Conservation (phyloP, 148 eudicot genomes). For the Camellia lanceoleosa region DNA sequence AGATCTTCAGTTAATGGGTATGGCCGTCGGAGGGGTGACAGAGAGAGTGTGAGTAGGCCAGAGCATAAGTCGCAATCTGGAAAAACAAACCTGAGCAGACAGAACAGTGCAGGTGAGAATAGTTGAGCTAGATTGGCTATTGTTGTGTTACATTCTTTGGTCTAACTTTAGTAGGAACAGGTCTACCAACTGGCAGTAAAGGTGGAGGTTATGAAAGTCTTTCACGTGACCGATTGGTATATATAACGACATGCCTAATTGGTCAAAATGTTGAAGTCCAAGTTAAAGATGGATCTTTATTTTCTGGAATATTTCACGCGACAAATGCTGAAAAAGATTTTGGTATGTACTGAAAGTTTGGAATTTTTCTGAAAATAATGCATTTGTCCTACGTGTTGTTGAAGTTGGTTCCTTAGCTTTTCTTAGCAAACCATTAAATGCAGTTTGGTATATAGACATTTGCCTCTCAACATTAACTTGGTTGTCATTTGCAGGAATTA, state of each 20-base stretch:
- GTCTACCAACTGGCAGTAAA: slow-evolving; percentile 33
- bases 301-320: slow-evolving; percentile 80
- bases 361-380: not conserved
- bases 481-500: slow-evolving; percentile 49
- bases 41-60: slow-evolving; percentile 45
- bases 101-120: slow-evolving; percentile 44
- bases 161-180: slow-evolving; percentile 30
- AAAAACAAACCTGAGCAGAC: slow-evolving; percentile 46
- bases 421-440: not conserved
- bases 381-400: not conserved
- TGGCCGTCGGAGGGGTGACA: slow-evolving; percentile 59
- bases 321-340: slow-evolving; percentile 69
- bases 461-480: slow-evolving; percentile 6
- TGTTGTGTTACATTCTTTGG: slow-evolving; percentile 10
- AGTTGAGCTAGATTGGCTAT: slow-evolving; percentile 10
- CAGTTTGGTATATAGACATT: not conserved
- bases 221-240: slow-evolving; percentile 65
- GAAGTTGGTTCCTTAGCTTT: not conserved
- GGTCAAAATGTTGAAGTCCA: slow-evolving; percentile 95
- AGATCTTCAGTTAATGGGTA: slow-evolving; percentile 70
- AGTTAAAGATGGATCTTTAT: slow-evolving; percentile 78
- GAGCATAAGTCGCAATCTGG: slow-evolving; percentile 64
- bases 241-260: slow-evolving; percentile 70
- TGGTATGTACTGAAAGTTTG: slow-evolving; percentile 43
- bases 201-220: slow-evolving; percentile 44